Evolutionary conservation across 2,329 filamentous ascomycete genomes (phyloP), one percentile per base, ranked within the genome.

Genomic region (Aureobasidium uvarum): DNA sequence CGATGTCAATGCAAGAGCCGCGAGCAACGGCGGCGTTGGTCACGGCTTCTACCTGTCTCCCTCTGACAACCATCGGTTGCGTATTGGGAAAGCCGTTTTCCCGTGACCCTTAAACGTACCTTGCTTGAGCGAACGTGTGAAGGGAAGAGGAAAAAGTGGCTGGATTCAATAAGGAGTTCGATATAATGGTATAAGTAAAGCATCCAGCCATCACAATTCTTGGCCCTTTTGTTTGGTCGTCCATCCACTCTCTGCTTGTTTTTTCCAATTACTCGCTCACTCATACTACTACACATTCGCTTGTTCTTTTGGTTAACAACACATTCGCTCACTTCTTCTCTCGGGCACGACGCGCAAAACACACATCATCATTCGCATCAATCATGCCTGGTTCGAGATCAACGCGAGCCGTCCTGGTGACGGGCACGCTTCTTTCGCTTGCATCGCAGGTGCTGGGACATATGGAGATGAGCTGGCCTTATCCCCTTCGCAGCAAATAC

Each of bases 381-480:
- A 54, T 10, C n/a, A 62, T 56, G 58, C 59, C 39, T 66, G 28
- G 20, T 43, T 38, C 51, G 14, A 52, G 23, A 28, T 43, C 56
- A 38, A 50, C 50, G n/a, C 62, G 52, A 16, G 55, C 58, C n/a
- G 56, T 58, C 56, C 51, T 66, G 51, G 58, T 60, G 58, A 58
- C 65, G 43, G 51, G 58, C 20, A 20, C 50, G n/a, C 50, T 63
- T 45, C 62, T 68, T 23, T 54, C 60, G 28, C 55, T 66, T 13
- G 62, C 65, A 39, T 33, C 60, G 5, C 60, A 63, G 38, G 58
- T 56, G 38, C 45, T 66, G 52, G 67, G 59, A 52, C 84, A 86
- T 72, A 84, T 86, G 77, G 80, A 86, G 72, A 81, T 86, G 82
- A 77, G 74, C 69, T 79, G 79, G 66, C 84, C 84, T 1, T 82